Conservation (phyloP, 169 alveolate species). For the Cyclospora cayetanensis region DNA sequence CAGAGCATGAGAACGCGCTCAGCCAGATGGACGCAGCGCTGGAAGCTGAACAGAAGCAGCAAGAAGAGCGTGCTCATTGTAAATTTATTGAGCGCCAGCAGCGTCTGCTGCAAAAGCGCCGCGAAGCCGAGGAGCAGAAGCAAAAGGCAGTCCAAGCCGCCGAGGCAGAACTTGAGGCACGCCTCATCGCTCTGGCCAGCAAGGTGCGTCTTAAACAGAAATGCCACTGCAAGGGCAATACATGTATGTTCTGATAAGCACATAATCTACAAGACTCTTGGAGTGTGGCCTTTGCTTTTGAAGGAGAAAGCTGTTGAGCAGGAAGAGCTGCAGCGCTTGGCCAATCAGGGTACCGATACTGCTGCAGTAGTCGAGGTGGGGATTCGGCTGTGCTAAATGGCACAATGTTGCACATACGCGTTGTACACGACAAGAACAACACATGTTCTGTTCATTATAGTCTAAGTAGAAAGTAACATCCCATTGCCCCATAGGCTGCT, state of each 20-base stretch:
- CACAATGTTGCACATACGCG: too few species aligned
- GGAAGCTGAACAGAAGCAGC: constrained; percentile 22
- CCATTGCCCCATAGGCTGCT: too few species aligned
- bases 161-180: constrained; percentile 50
- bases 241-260: neutral
- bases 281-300: neutral
- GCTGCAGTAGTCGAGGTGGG: constrained; percentile 60
- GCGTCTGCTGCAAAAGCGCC: constrained; percentile 34
- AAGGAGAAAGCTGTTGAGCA: constrained; percentile 15
- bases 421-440: too few species aligned
- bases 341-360: constrained; percentile 24
- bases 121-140: constrained; percentile 35
- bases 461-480: too few species aligned
- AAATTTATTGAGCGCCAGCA: constrained; percentile 36
- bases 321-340: constrained; percentile 47
- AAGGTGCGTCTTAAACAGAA: neutral
- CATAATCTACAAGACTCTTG: too few species aligned
- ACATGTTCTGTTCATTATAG: too few species aligned
- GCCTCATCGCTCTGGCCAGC: constrained; percentile 17
- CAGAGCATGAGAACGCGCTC: constrained; percentile 41
- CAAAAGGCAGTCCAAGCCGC: constrained; percentile 15
- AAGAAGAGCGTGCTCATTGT: constrained; percentile 36
- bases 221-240: neutral
- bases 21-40: constrained; percentile 37
- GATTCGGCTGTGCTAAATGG: neutral